These are phyloP conservation scores for Bruguiera gymnorhiza DNA, from an alignment of 345 rosid species.

Conservation along the genomic window DNA sequence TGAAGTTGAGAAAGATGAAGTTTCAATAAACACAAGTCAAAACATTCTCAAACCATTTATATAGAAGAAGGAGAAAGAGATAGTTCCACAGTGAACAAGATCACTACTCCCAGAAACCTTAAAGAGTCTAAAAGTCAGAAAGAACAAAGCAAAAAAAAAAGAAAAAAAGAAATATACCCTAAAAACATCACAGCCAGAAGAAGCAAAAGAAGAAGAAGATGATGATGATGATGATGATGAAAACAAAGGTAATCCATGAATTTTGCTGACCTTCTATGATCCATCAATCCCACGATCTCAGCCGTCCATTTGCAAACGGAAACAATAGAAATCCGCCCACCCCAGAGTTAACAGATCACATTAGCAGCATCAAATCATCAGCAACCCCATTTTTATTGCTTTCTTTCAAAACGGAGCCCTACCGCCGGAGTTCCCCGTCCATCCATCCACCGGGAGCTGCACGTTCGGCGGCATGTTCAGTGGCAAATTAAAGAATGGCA, in stretches of 20 bases:
- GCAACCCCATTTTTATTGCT: neutral
- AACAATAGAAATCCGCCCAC: neutral
- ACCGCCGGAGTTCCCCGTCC: constrained; percentile 66
- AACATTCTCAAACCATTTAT: constrained; percentile 21
- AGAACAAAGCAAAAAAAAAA: neutral
- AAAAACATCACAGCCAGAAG: constrained; percentile 6
- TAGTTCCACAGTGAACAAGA: constrained; percentile 29
- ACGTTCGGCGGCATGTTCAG: constrained; percentile 53
- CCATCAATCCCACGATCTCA: neutral
- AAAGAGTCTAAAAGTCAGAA: constrained; percentile 14
- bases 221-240: neutral
- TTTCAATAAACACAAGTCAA: neutral
- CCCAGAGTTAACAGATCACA: neutral
- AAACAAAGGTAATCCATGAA: constrained; percentile 11
- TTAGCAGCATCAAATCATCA: constrained; percentile 1
- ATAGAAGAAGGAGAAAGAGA: constrained; percentile 8
- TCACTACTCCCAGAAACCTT: constrained; percentile 25
- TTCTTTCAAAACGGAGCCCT: constrained; percentile 60
- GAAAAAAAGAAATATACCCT: constrained; percentile 8
- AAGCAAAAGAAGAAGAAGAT: constrained; percentile 1
- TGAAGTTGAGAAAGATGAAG: neutral
- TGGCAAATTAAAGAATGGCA: constrained; percentile 89
- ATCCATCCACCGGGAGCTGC: constrained; percentile 77
- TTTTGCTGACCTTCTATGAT: constrained; percentile 23
- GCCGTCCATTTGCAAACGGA: neutral